Evolutionary conservation across 148 eudicot species (phyloP).

Genomic region (Rhododendron ovatum): DNA sequence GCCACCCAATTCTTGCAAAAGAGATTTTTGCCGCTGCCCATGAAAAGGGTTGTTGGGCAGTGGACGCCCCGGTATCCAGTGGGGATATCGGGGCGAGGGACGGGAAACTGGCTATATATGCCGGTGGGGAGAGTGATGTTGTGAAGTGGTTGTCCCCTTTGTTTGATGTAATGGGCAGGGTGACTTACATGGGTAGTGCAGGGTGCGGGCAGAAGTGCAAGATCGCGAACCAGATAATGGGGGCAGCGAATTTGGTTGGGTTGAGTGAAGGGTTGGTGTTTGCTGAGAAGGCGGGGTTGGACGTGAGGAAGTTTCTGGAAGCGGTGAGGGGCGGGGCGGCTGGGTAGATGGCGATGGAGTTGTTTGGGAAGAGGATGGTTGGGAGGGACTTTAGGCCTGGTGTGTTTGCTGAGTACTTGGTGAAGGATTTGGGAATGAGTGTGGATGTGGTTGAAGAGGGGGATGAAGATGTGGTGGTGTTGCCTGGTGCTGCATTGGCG

Average conservation of each 20-base stretch:
- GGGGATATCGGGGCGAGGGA: constrained; percentile 79
- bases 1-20: constrained; percentile 48
- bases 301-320: constrained; percentile 46
- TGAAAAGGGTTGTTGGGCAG: constrained; percentile 39
- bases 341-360: constrained; percentile 72
- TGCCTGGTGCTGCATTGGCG: constrained; percentile 70
- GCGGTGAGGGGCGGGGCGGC: constrained; percentile 79
- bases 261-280: constrained; percentile 83
- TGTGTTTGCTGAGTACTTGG: constrained; percentile 87
- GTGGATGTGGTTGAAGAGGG: constrained; percentile 51
- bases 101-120: constrained; percentile 62
- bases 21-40: constrained; percentile 29
- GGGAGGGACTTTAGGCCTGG: constrained; percentile 72
- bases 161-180: constrained; percentile 58
- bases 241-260: constrained; percentile 71
- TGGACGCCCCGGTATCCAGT: constrained; percentile 89
- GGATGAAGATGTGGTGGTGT: constrained; percentile 41
- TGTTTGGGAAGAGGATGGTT: constrained; percentile 75
- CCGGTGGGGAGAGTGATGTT: constrained; percentile 55
- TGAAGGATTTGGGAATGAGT: constrained; percentile 94
- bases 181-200: constrained; percentile 50
- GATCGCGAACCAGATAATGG: constrained; percentile 79
- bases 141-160: constrained; percentile 62
- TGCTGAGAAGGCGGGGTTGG: constrained; percentile 65
- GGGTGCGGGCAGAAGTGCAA: constrained; percentile 81